A percentile compares a stretch with the other conserved stretches of the same genome.
Evolutionary conservation across 306 rosid species (phyloP).

Genomic region (Fagus sylvatica): DNA sequence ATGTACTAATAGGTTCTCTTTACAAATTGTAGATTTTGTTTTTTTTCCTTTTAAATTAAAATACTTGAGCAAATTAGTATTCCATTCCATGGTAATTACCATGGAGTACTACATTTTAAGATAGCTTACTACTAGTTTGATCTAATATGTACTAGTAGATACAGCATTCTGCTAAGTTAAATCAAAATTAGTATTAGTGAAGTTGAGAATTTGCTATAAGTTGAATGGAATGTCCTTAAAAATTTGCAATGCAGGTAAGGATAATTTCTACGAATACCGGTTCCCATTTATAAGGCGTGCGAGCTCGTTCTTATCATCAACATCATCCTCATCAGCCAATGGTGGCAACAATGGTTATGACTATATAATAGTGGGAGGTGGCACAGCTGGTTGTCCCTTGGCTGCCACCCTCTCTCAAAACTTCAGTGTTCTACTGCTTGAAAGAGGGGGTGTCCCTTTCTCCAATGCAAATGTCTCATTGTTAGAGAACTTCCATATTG

Average conservation of each 20-base stretch:
- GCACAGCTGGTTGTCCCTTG: conserved; percentile 93
- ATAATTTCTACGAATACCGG: conserved; percentile 3
- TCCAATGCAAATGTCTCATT: conserved; percentile 72
- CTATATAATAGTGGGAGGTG: conserved; percentile 90
- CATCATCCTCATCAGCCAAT: conserved; percentile 44
- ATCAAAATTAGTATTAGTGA: no score
- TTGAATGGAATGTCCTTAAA: background rate
- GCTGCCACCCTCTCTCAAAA: conserved; percentile 86
- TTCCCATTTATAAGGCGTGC: conserved; percentile 80
- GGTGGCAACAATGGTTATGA: conserved; percentile 46
- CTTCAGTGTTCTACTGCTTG: conserved; percentile 68
- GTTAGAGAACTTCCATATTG: conserved; percentile 64
- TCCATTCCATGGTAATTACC: no score
- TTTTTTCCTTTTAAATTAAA: background rate
- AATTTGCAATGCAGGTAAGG: conserved; percentile 27
- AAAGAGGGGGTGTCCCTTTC: conserved; percentile 89
- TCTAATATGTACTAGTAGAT: no score
- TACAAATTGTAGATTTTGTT: background rate
- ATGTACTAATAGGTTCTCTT: background rate
- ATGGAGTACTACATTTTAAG: no score
- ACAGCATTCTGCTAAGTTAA: no score
- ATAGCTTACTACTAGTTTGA: no score
- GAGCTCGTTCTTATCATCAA: conserved; percentile 60
- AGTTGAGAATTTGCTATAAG: no score
- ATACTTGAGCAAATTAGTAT: no score